phyloP scores from a whole-genome alignment of 2,329 filamentous ascomycete genomes.

The Botrytis galanthina region DNA sequence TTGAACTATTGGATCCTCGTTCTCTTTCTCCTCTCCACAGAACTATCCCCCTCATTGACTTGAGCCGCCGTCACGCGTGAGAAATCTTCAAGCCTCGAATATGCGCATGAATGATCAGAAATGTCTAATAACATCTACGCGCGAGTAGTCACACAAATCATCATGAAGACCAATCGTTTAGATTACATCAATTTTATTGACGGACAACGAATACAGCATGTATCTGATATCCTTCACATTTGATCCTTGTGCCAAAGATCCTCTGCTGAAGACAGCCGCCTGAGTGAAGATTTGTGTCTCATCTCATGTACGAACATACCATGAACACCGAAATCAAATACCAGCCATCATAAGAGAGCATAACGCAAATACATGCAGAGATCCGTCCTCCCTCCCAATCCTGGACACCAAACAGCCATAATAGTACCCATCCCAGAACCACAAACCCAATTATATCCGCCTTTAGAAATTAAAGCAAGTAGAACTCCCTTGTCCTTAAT shows the following conservation, averaged over 20 bases:
- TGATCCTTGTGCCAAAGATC: background rate
- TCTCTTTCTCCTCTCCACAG: background rate
- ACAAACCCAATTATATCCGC: background rate
- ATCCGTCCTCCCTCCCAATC: background rate
- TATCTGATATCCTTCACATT: no score
- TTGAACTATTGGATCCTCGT: background rate
- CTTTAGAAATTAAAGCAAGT: background rate
- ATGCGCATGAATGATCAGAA: background rate
- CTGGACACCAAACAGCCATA: slow-evolving; percentile 2
- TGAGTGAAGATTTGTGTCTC: background rate
- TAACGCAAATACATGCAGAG: background rate
- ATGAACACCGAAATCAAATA: background rate
- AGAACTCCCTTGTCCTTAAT: background rate
- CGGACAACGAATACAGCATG: background rate
- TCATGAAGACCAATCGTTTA: background rate
- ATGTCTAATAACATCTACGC: background rate
- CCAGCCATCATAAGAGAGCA: background rate
- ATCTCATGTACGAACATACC: background rate
- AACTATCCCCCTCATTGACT: background rate
- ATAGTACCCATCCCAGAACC: background rate
- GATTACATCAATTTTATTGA: background rate
- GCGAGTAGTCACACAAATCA: background rate
- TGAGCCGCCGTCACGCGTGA: background rate
- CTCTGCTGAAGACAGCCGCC: background rate
- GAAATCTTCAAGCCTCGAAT: background rate